Evolutionary conservation across 2,329 filamentous ascomycete species (phyloP).

Genomic region (Emericellopsis cladophorae): DNA sequence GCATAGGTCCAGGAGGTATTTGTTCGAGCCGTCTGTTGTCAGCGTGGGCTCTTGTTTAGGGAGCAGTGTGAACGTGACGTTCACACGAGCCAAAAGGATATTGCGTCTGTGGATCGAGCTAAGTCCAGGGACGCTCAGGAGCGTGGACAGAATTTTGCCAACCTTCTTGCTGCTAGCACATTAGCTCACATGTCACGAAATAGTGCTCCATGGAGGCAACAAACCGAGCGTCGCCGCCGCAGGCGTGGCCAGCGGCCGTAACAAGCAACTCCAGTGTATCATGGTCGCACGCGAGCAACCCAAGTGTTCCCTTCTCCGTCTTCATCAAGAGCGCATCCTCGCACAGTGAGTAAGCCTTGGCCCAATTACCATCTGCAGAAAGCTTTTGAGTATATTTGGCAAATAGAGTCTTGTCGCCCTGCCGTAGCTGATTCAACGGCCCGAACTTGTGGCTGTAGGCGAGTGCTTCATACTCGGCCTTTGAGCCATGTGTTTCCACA

Average conservation of each 20-base stretch:
- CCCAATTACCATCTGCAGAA: slow-evolving; percentile 21
- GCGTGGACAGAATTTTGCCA: slow-evolving; percentile 15
- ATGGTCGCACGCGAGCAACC: too few relatives aligned
- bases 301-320: too few relatives aligned
- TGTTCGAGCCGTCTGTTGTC: too few relatives aligned
- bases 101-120: slow-evolving; percentile 26
- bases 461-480: slow-evolving; percentile 26
- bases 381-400: too few relatives aligned
- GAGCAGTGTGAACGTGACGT: slow-evolving; percentile 20
- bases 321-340: slow-evolving; percentile 20
- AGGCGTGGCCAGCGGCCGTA: too few relatives aligned
- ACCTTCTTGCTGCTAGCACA: slow-evolving; percentile 11
- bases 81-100: slow-evolving; percentile 22
- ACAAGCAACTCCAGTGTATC: too few relatives aligned
- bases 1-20: too few relatives aligned
- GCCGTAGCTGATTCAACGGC: slow-evolving; percentile 21
- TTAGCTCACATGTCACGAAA: background rate
- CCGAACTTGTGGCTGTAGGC: slow-evolving; percentile 24
- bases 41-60: slow-evolving; percentile 9
- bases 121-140: slow-evolving; percentile 6
- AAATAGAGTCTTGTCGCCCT: too few relatives aligned
- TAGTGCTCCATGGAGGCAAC: background rate
- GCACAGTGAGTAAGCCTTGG: slow-evolving; percentile 28
- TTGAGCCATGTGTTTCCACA: slow-evolving; percentile 26
- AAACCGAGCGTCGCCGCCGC: too few relatives aligned